Conservation (phyloP, 2,329 filamentous ascomycete genomes). For the Phaeosphaeria sp. region DNA sequence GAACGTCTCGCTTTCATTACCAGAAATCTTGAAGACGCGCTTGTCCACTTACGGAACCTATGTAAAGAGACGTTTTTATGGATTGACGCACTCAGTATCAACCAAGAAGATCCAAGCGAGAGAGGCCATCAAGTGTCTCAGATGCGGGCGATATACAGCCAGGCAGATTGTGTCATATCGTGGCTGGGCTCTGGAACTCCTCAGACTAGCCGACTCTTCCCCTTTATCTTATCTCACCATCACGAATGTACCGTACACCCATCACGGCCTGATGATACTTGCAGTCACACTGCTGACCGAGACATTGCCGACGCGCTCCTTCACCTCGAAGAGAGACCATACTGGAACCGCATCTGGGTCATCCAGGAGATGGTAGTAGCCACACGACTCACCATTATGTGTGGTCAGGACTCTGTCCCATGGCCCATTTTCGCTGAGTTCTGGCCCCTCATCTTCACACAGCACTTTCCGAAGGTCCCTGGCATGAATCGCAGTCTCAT, state of each 20-base stretch:
- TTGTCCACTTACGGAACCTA: constrained; percentile 9
- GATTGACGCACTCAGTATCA: constrained; percentile 37
- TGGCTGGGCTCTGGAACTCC: constrained; percentile 21
- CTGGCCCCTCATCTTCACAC: too few species aligned
- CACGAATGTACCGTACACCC: neutral
- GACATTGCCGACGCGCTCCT: neutral
- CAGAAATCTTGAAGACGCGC: constrained; percentile 13
- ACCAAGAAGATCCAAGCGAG: constrained; percentile 25
- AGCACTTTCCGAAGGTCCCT: neutral
- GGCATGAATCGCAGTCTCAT: neutral
- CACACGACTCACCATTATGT: neutral
- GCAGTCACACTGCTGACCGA: neutral
- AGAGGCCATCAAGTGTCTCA: constrained; percentile 18
- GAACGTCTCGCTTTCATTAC: constrained; percentile 5
- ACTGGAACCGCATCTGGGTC: constrained; percentile 6
- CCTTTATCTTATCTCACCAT: neutral
- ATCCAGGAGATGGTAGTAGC: constrained; percentile 6
- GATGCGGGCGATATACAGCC: constrained; percentile 25
- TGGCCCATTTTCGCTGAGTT: neutral
- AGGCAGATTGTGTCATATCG: constrained; percentile 4
- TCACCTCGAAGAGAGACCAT: neutral
- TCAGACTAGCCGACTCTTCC: neutral
- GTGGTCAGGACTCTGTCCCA: neutral
- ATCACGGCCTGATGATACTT: neutral
- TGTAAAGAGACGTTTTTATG: constrained; percentile 10